Conservation (phyloP, 1,284 basidiomycete genomes). For the Pseudozyma flocculosa region DNA sequence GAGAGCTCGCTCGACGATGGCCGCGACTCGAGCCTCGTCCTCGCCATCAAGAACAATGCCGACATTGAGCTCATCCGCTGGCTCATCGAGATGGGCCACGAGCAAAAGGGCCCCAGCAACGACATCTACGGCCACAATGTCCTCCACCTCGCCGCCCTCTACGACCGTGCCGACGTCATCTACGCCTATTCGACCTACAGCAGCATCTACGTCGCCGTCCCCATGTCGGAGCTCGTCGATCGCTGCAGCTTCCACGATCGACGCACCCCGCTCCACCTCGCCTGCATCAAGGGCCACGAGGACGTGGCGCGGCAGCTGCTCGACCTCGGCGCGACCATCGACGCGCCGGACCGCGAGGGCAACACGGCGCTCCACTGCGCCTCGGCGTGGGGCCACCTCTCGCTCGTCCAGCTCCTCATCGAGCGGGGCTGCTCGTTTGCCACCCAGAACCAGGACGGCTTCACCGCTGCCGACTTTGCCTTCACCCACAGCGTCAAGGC, state of each 20-base stretch:
- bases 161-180: slow-evolving; percentile 39
- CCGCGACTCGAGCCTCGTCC: slow-evolving; percentile 25
- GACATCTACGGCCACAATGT: slow-evolving; percentile 30
- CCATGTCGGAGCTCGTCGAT: slow-evolving; percentile 19
- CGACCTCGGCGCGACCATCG: slow-evolving; percentile 81
- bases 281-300: slow-evolving; percentile 82
- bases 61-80: slow-evolving; percentile 45
- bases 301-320: slow-evolving; percentile 85
- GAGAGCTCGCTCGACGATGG: slow-evolving; percentile 5
- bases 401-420: slow-evolving; percentile 82
- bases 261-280: slow-evolving; percentile 84
- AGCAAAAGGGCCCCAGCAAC: slow-evolving; percentile 22
- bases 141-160: slow-evolving; percentile 35
- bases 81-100: slow-evolving; percentile 50
- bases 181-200: slow-evolving; percentile 27
- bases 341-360: slow-evolving; percentile 83
- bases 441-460: slow-evolving; percentile 83
- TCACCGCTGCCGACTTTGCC: slow-evolving; percentile 86
- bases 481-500: slow-evolving; percentile 61
- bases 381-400: slow-evolving; percentile 27
- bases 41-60: slow-evolving; percentile 38
- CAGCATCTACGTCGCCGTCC: slow-evolving; percentile 14
- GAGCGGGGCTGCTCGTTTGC: slow-evolving; percentile 80
- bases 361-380: slow-evolving; percentile 85
- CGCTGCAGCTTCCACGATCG: slow-evolving; percentile 55